Evolutionary conservation across 371 early-diverging fungal species (phyloP).

Genomic region (Saksenaea oblongispora): DNA sequence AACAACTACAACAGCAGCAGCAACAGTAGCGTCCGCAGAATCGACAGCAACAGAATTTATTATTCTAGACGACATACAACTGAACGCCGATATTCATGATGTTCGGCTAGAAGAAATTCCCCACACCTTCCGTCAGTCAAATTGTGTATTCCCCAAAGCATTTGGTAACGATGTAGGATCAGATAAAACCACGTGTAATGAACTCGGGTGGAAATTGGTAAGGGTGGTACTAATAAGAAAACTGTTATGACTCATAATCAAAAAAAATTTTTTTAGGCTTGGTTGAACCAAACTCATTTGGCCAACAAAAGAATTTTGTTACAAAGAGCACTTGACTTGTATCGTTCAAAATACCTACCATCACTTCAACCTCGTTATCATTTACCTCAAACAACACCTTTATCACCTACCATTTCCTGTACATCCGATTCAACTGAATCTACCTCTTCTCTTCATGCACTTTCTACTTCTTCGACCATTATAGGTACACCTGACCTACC

Average conservation of each 20-base stretch:
- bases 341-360: slow-evolving; percentile 47
- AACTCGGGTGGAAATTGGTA: slow-evolving; percentile 54
- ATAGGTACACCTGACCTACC: neutral
- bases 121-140: slow-evolving; percentile 35
- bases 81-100: slow-evolving; percentile 45
- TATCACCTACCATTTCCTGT: slow-evolving; percentile 17
- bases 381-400: slow-evolving; percentile 26
- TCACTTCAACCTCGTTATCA: slow-evolving; percentile 44
- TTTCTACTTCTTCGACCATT: neutral
- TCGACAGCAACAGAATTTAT: neutral
- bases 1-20: neutral
- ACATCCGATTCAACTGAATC: neutral
- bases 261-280: slow-evolving; percentile 33
- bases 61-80: slow-evolving; percentile 32
- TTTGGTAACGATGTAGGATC: slow-evolving; percentile 28
- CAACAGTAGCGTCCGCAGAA: neutral
- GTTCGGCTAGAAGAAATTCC: slow-evolving; percentile 47
- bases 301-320: slow-evolving; percentile 48
- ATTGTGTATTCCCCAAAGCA: slow-evolving; percentile 45
- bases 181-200: slow-evolving; percentile 49
- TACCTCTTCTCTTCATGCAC: neutral
- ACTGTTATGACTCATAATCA: slow-evolving; percentile 1
- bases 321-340: slow-evolving; percentile 51
- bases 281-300: slow-evolving; percentile 47
- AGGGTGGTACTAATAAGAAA: slow-evolving; percentile 4